A percentile compares a stretch with the other conserved stretches of the same genome.
phyloP scores from a whole-genome alignment of 1,284 basidiomycete species.

The Cutaneotrichosporon arboriforme region DNA sequence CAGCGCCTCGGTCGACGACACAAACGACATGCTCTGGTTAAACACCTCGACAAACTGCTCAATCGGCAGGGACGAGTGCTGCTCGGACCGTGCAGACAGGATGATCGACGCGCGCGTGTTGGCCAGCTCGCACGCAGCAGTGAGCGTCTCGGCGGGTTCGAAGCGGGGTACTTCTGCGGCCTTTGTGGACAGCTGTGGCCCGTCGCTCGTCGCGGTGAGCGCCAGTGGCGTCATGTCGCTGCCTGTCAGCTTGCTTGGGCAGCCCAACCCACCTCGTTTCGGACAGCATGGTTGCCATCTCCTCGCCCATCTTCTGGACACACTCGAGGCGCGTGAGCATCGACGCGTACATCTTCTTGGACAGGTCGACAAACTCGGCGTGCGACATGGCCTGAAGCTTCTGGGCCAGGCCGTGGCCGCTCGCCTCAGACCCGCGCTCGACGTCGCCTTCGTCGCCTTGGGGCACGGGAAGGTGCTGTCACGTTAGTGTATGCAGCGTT shows the following conservation, averaged over 20 bases:
- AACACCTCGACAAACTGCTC: conserved; percentile 74
- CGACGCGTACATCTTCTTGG: conserved; percentile 60
- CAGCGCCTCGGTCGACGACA: conserved; percentile 76
- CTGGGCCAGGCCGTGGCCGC: conserved; percentile 51
- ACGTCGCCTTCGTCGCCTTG: conserved; percentile 52
- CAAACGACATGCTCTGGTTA: conserved; percentile 80
- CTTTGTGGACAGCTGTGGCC: conserved; percentile 4
- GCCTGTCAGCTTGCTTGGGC: not conserved
- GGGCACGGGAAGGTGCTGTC: conserved; percentile 32
- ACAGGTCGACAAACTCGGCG: conserved; percentile 60
- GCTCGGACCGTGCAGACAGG: conserved; percentile 67
- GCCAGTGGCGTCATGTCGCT: not conserved
- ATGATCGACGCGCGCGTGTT: conserved; percentile 75
- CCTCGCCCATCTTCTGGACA: conserved; percentile 60
- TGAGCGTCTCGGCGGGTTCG: conserved; percentile 66
- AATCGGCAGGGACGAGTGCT: conserved; percentile 67
- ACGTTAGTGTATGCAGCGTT: not conserved
- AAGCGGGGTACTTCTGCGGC: conserved; percentile 41
- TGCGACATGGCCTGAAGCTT: conserved; percentile 66
- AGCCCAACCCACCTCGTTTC: conserved; percentile 21
- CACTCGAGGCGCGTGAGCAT: conserved; percentile 68
- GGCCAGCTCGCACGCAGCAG: conserved; percentile 73
- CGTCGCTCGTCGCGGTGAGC: not conserved
- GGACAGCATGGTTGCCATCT: conserved; percentile 60
- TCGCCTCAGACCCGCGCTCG: conserved; percentile 31